Evolutionary conservation across 148 eudicot genomes (phyloP).

Genomic region (Fagopyrum tataricum): DNA sequence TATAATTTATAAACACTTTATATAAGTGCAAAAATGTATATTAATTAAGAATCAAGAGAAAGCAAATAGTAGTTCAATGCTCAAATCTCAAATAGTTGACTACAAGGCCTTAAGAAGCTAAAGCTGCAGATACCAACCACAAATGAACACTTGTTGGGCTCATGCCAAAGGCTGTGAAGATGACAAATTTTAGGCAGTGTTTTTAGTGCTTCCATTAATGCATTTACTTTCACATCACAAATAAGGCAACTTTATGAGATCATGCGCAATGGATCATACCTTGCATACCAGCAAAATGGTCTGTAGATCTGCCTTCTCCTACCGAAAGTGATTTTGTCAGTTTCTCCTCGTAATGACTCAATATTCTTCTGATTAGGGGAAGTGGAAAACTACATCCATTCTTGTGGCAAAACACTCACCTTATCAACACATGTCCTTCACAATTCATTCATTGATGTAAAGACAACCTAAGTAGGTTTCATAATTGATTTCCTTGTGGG

Average conservation of each 20-base stretch:
- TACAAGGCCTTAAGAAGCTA: background rate
- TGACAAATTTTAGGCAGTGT: background rate
- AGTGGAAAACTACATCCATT: background rate
- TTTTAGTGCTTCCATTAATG: background rate
- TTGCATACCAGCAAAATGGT: background rate
- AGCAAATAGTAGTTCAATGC: too few relatives aligned
- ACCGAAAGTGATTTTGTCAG: conserved; percentile 17
- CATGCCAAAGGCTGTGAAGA: background rate
- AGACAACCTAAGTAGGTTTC: background rate
- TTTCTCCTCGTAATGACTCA: conserved; percentile 10
- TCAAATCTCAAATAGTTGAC: too few relatives aligned
- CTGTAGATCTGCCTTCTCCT: background rate
- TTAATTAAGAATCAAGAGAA: background rate
- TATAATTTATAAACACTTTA: background rate
- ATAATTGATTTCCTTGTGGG: conserved; percentile 4
- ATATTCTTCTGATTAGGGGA: conserved; percentile 6
- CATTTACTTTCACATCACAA: background rate
- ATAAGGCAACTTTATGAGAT: background rate
- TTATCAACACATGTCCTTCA: background rate
- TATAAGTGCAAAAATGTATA: background rate
- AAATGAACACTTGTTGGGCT: conserved; percentile 7
- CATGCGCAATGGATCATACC: conserved; percentile 1
- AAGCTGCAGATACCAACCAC: conserved; percentile 3
- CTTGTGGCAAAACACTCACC: background rate
- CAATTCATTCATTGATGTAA: conserved; percentile 9